A percentile compares a stretch with the other conserved stretches of the same genome.
Conservation (phyloP, 164 flowering plant species). For the Aristolochia fimbriata region DNA sequence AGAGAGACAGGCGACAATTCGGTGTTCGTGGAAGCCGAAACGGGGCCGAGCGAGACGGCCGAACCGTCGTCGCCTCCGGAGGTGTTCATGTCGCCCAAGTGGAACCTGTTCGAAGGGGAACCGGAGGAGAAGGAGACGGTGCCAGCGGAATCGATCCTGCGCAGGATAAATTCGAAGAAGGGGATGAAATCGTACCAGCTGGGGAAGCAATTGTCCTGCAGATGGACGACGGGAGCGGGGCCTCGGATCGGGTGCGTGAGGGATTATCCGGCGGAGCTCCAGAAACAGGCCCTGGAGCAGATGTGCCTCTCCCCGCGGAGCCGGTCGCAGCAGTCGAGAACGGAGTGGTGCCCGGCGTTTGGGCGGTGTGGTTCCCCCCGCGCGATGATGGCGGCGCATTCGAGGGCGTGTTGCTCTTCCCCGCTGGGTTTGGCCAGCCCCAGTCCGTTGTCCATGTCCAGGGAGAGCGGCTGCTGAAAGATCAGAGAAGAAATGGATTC, state of each 20-base stretch:
- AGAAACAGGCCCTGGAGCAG: slow-evolving; percentile 51
- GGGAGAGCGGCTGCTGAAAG: slow-evolving; percentile 6
- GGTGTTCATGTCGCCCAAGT: slow-evolving; percentile 11
- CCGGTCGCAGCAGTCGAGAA: slow-evolving; percentile 7
- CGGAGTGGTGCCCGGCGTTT: slow-evolving; percentile 13
- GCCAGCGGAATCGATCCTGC: slow-evolving; percentile 41
- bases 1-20: too few relatives aligned
- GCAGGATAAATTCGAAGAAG: slow-evolving; percentile 59
- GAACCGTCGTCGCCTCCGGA: slow-evolving; percentile 5
- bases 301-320: slow-evolving; percentile 70
- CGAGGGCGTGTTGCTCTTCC: slow-evolving; percentile 6
- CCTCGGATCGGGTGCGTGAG: slow-evolving; percentile 76
- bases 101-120: slow-evolving; percentile 15
- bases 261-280: slow-evolving; percentile 69
- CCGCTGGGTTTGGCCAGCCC: background rate
- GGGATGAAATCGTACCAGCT: slow-evolving; percentile 46
- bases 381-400: too few relatives aligned
- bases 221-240: slow-evolving; percentile 85
- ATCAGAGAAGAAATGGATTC: too few relatives aligned
- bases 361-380: too few relatives aligned
- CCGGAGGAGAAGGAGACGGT: slow-evolving; percentile 24
- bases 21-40: too few relatives aligned
- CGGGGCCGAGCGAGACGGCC: too few relatives aligned
- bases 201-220: slow-evolving; percentile 65
- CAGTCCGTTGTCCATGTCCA: slow-evolving; percentile 4